Conservation (phyloP, 805 yeast genomes). For the Wickerhamiella azymoides region DNA sequence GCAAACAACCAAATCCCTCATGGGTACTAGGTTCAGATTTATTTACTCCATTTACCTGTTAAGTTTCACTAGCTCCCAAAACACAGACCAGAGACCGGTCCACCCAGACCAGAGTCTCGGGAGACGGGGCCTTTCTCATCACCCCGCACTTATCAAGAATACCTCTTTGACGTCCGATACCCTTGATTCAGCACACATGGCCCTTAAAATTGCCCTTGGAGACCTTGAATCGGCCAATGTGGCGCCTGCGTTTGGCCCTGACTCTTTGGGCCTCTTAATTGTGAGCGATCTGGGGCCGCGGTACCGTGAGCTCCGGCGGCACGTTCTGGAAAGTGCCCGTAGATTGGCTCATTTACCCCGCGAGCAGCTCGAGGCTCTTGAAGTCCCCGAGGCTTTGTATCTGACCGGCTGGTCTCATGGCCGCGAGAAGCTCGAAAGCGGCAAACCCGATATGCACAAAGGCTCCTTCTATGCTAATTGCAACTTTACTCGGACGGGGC, state of each 20-base stretch:
- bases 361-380: conserved; percentile 28
- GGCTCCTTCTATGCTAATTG: conserved; percentile 50
- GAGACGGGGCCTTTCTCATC: no score
- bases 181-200: neutral
- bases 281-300: conserved; percentile 31
- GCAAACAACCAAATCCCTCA: no score
- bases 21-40: no score
- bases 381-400: conserved; percentile 38
- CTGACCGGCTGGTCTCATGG: conserved; percentile 52
- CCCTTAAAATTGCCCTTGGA: neutral
- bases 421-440: conserved; percentile 34
- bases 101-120: no score
- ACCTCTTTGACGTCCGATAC: no score
- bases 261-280: conserved; percentile 41
- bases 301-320: conserved; percentile 29
- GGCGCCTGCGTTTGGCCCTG: conserved; percentile 38
- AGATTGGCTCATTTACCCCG: conserved; percentile 30
- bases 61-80: no score
- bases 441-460: conserved; percentile 35
- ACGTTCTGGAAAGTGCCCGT: conserved; percentile 33
- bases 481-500: conserved; percentile 33
- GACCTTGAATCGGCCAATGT: conserved; percentile 26
- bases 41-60: no score
- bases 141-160: no score
- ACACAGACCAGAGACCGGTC: no score